Evolutionary conservation across 139 green algal species (phyloP).

Genomic region (Volvox africanus): DNA sequence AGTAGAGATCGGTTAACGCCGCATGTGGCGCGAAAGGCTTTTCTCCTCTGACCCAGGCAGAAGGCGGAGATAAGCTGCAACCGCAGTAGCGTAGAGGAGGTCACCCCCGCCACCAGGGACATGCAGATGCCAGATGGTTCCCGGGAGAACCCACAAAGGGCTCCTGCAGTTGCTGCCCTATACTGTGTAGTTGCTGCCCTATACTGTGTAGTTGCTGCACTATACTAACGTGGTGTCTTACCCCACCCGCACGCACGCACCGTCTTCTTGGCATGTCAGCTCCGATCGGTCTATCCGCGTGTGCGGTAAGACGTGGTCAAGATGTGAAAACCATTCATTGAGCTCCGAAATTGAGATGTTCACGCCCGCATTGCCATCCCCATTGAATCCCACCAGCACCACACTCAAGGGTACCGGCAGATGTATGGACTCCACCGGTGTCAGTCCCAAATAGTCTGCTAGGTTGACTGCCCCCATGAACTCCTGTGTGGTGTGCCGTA

Average conservation of each 20-base stretch:
- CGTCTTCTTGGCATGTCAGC: constrained; percentile 70
- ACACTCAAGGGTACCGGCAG: constrained; percentile 79
- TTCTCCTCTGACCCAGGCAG: too few species aligned
- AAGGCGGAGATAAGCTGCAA: too few species aligned
- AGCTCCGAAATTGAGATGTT: constrained; percentile 59
- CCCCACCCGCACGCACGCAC: constrained; percentile 45
- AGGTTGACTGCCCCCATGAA: constrained; percentile 57
- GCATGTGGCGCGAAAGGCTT: too few species aligned
- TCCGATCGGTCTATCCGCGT: constrained; percentile 71
- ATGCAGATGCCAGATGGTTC: too few species aligned
- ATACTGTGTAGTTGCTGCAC: too few species aligned
- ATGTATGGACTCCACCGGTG: constrained; percentile 69
- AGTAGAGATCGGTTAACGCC: too few species aligned
- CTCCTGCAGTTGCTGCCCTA: too few species aligned
- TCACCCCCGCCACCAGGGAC: too few species aligned
- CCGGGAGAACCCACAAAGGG: too few species aligned
- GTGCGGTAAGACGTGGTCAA: constrained; percentile 84
- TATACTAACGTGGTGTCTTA: too few species aligned
- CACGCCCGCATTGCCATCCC: constrained; percentile 58
- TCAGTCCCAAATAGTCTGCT: constrained; percentile 70
- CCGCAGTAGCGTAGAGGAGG: too few species aligned
- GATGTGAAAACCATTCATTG: constrained; percentile 72
- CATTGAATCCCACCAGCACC: constrained; percentile 79
- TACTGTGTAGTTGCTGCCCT: too few species aligned
- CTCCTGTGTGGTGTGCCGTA: constrained; percentile 55